phyloP scores from a whole-genome alignment of 2,329 filamentous ascomycete genomes.

The Colletotrichum agaves region DNA sequence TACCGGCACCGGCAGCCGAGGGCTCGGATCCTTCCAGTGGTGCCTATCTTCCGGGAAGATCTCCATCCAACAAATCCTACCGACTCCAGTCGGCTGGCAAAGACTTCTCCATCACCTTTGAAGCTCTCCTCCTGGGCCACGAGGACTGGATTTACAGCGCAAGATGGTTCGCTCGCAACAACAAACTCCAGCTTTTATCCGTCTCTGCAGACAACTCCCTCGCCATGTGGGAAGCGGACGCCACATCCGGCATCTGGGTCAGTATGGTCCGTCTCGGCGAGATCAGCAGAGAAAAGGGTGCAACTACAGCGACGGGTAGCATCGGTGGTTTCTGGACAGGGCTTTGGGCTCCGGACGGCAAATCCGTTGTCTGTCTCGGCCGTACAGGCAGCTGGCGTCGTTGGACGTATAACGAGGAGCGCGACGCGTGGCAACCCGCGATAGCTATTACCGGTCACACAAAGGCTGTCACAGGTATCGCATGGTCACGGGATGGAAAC shows the following conservation, averaged over 20 bases:
- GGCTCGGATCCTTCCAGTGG: conserved; percentile 67
- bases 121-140: conserved; percentile 91
- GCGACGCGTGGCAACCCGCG: conserved; percentile 79
- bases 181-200: conserved; percentile 79
- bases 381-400: conserved; percentile 93
- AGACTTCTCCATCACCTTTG: conserved; percentile 88
- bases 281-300: conserved; percentile 93
- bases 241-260: conserved; percentile 88
- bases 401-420: conserved; percentile 74
- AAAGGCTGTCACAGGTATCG: conserved; percentile 80
- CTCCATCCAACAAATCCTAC: conserved; percentile 90
- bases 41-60: conserved; percentile 72
- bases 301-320: conserved; percentile 94
- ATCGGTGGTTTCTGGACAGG: conserved; percentile 97
- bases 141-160: conserved; percentile 99
- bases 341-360: conserved; percentile 85
- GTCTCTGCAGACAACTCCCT: conserved; percentile 96
- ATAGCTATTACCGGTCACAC: conserved; percentile 87
- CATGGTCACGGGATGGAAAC: conserved; percentile 84
- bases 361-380: conserved; percentile 82
- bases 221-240: conserved; percentile 90
- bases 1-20: conserved; percentile 65
- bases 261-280: conserved; percentile 88
- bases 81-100: conserved; percentile 70
- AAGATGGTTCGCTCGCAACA: conserved; percentile 71